These are phyloP conservation scores for Coriolopsis trogii DNA, from an alignment of 1,284 basidiomycete genomes.

Conservation along the genomic window DNA sequence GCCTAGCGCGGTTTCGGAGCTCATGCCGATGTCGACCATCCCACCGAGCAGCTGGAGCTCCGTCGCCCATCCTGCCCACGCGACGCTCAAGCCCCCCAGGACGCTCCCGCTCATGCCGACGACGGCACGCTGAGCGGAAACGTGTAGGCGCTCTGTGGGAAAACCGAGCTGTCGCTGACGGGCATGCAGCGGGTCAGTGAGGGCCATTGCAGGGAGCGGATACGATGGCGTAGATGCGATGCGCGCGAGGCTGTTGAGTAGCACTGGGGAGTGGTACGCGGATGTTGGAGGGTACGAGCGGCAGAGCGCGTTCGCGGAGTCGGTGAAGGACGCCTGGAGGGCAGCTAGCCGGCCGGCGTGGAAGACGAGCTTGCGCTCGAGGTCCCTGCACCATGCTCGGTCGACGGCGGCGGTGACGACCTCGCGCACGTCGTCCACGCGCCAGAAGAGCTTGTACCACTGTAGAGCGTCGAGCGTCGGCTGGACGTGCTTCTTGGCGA, in stretches of 20 bases:
- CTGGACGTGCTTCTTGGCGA: slow-evolving; percentile 53
- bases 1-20: slow-evolving; percentile 62
- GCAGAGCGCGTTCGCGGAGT: slow-evolving; percentile 45
- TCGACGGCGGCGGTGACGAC: slow-evolving; percentile 58
- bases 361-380: slow-evolving; percentile 73
- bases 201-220: slow-evolving; percentile 48
- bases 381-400: slow-evolving; percentile 61
- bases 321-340: slow-evolving; percentile 52
- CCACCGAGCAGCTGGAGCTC: slow-evolving; percentile 47
- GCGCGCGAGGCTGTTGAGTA: slow-evolving; percentile 71
- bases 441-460: slow-evolving; percentile 70
- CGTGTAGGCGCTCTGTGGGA: slow-evolving; percentile 66
- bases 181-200: slow-evolving; percentile 58
- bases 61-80: slow-evolving; percentile 57
- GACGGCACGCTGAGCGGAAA: slow-evolving; percentile 65
- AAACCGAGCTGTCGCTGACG: slow-evolving; percentile 64
- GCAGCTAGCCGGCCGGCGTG: slow-evolving; percentile 70
- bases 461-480: slow-evolving; percentile 56
- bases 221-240: slow-evolving; percentile 51
- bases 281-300: slow-evolving; percentile 40
- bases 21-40: slow-evolving; percentile 44
- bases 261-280: slow-evolving; percentile 62
- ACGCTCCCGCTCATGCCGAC: slow-evolving; percentile 53
- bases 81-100: slow-evolving; percentile 42
- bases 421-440: slow-evolving; percentile 72